phyloP scores from a whole-genome alignment of 129 eudicot genomes.

The Escallonia rubra region DNA sequence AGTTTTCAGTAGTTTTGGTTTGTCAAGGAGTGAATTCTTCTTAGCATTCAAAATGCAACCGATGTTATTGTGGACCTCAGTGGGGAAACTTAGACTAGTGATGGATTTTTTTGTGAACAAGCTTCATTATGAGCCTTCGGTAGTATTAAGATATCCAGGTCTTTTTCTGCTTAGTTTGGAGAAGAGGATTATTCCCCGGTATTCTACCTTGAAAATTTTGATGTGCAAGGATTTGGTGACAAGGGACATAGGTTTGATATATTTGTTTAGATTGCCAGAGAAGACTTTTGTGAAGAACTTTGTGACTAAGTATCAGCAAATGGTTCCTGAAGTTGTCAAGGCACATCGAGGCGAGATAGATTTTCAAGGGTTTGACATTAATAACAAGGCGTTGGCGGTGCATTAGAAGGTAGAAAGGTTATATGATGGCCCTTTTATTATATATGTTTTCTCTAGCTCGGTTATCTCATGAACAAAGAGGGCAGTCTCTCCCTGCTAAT shows the following conservation, averaged over 20 bases:
- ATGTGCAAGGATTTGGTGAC: background rate
- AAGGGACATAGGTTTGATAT: background rate
- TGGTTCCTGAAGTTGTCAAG: conserved; percentile 11
- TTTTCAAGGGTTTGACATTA: conserved; percentile 2
- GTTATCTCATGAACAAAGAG: too few relatives aligned
- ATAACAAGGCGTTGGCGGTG: too few relatives aligned
- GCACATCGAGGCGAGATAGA: conserved; percentile 3
- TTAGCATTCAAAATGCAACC: conserved; percentile 4
- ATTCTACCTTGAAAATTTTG: conserved; percentile 4
- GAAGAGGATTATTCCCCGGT: conserved; percentile 11
- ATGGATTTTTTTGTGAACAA: conserved; percentile 8
- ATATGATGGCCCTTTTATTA: too few relatives aligned
- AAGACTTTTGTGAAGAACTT: background rate
- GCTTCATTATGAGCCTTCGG: conserved; percentile 1
- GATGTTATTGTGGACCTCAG: conserved; percentile 4
- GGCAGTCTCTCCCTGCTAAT: too few relatives aligned
- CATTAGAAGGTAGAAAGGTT: too few relatives aligned
- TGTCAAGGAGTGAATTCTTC: conserved; percentile 1
- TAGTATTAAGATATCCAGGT: background rate
- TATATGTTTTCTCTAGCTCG: too few relatives aligned
- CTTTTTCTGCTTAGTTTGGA: conserved; percentile 8
- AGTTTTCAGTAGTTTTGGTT: conserved; percentile 5
- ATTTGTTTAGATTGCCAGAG: background rate
- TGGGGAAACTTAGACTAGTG: background rate
- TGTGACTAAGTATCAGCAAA: conserved; percentile 1